Percentiles rank a stretch among this genome's conserved stretches.
Evolutionary conservation across 352 stramenopile species (phyloP).

Genomic region (Globisporangium nunn): DNA sequence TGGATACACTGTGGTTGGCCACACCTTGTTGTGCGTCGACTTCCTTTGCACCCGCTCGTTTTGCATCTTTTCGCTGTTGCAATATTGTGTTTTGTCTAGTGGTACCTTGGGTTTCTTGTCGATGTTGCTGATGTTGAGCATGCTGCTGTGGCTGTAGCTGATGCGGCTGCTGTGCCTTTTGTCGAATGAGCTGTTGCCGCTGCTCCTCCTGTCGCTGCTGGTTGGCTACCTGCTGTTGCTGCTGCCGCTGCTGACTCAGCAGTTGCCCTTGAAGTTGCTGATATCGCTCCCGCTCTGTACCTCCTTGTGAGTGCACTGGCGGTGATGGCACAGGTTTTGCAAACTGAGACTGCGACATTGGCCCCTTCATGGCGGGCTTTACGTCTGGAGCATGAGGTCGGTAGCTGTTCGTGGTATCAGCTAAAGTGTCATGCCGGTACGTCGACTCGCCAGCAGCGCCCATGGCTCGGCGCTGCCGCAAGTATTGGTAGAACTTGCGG

Average conservation of each 20-base stretch:
- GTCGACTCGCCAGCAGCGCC: background rate
- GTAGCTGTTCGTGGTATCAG: background rate
- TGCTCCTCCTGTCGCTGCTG: background rate
- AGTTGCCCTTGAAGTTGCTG: background rate
- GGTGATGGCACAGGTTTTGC: background rate
- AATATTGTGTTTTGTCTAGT: background rate
- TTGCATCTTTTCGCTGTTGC: background rate
- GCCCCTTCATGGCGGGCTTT: slow-evolving; percentile 1
- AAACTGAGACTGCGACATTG: background rate
- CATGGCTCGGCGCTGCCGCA: slow-evolving; percentile 21
- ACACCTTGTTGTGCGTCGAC: background rate
- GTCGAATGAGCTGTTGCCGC: slow-evolving; percentile 7
- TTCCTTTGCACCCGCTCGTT: background rate
- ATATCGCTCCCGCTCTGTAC: background rate
- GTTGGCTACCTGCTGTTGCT: background rate
- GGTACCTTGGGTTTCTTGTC: background rate
- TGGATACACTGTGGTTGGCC: no score
- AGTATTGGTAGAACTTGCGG: slow-evolving; percentile 43
- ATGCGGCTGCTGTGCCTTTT: background rate
- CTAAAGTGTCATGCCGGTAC: background rate
- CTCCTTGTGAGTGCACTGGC: background rate
- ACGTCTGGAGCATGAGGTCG: slow-evolving; percentile 1
- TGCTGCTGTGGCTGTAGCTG: background rate
- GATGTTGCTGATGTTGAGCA: background rate
- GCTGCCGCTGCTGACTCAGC: background rate